Evolutionary conservation across 208 protist species (phyloP), one percentile per base, ranked within the genome.

Genomic region (Acanthamoeba lenticulata): DNA sequence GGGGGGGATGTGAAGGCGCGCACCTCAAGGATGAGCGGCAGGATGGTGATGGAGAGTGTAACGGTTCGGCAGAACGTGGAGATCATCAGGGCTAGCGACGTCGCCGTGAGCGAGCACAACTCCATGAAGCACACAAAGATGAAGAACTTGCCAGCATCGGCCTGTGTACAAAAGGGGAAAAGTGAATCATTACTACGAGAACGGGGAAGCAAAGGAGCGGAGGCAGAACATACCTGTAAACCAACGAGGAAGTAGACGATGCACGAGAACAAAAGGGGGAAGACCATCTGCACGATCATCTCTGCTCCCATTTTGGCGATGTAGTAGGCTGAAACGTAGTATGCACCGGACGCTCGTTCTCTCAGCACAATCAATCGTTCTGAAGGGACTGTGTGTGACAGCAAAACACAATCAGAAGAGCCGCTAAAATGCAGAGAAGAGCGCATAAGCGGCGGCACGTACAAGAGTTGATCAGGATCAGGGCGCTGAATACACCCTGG

Each of bases 261-360:
- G 36, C 45, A 86, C 15, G 72, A 89, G 90, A 94, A 94, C 7
- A 94, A 19, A 15, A 94, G 55, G 3, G 90, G 90, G 55, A 72
- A 94, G 67, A 94, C 27, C 65, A 94, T 42, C 49, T 94, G 90
- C 9, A 94, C 74, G 0, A 55, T 0, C 86, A 95, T 67, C 94
- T 95, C 94, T 29, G 86, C 65, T 24, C 88, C n/a, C 42, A 95
- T 81, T 42, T 95, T 95, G 15, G 94, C 77, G 7, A 95, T 34
- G 44, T 94, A 95, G 93, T 95, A 95, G 49, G 94, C 69, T 17
- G 94, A 72, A 5, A 81, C 67, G 79, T 45, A 60, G 88, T 95
- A 95, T 0, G 94, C 95, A 55, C 94, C 94, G 0, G 94, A 74
- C 32, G 79, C 93, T 52, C 94, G 94, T 74, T 95, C 94, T 93